Evolutionary conservation across 2,329 filamentous ascomycete genomes (phyloP), one percentile per base, ranked within the genome.

Genomic region (Cadophora sp.): DNA sequence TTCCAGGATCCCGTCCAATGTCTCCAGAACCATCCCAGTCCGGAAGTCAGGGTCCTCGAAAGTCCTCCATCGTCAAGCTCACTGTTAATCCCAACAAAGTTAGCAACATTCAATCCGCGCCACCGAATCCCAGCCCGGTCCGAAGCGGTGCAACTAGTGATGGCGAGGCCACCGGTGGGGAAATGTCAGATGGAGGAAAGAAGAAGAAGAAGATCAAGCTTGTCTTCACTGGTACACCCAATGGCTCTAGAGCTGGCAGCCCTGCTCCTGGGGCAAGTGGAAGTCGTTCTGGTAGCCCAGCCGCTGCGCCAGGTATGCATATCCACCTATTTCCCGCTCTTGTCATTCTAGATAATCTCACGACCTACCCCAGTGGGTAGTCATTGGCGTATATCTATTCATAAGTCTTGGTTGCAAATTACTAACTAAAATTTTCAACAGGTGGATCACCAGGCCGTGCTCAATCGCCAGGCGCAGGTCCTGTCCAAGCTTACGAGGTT

Each of bases 141-240:
- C 85, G 84, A 55, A 58, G 50, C 36, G 69, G 86, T 45, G 89
- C 89, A 56, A 86, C 86, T 63, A 93, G 90, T 71, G 91, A 94
- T 71, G 91, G 88, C 24, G 91, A 93, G 76, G 89, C 83, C 47
- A 92, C 90, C 1, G 89, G 84, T 45, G 89, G 88, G 43, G 88
- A 90, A 73, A 89, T 87, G 81, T 89, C 87, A 1, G 88, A 90
- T 70, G 84, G 81, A 62, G 85, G 83, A 77, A 87, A 84, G 77
- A 86, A 85, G 77, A 85, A 84, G 78, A 87, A 84, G 75, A 87
- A 85, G 76, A 77, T 87, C 72, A 87, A 85, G 76, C 78, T 88
- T 61, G 78, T 79, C 66, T 79, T 82, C 62, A 80, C 83, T 22
- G 80, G 78, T 18, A 73, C 73, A 6, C 87, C 88, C 5, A 80